Evolutionary conservation across 345 rosid genomes (phyloP).

Genomic region (Psidium friedrichsthalianum): DNA sequence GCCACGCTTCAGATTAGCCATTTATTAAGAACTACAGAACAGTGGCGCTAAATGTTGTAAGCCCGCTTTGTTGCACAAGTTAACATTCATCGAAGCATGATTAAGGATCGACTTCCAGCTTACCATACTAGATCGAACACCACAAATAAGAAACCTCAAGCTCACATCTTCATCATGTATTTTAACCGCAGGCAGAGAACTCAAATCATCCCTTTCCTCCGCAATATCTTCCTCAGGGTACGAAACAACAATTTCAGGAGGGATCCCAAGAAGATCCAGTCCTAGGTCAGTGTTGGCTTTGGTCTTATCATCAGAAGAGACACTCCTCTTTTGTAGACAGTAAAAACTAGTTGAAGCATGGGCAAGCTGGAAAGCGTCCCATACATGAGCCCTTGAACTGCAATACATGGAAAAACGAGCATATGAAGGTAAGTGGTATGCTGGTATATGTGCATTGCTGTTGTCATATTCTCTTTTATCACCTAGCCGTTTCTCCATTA

Average conservation of each 20-base stretch:
- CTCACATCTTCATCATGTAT: constrained; percentile 37
- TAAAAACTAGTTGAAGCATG: constrained; percentile 32
- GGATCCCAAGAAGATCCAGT: constrained; percentile 24
- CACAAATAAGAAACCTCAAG: constrained; percentile 37
- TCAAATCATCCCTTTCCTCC: constrained; percentile 23
- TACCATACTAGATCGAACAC: constrained; percentile 10
- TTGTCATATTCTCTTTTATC: not conserved
- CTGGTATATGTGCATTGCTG: not conserved
- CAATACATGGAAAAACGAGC: constrained; percentile 1
- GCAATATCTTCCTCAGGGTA: constrained; percentile 18
- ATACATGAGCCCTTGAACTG: constrained; percentile 35
- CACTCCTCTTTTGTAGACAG: constrained; percentile 10
- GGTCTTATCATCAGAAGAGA: constrained; percentile 4
- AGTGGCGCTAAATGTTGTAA: not conserved
- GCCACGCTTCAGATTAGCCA: not conserved
- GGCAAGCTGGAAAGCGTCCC: constrained; percentile 43
- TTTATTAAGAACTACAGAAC: not conserved
- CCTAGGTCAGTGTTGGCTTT: constrained; percentile 10
- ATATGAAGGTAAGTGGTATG: not conserved
- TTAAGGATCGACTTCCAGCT: not conserved
- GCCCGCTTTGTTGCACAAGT: not conserved
- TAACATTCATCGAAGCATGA: not conserved
- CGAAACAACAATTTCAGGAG: constrained; percentile 21
- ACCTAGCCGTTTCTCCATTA: not conserved
- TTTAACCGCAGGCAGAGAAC: constrained; percentile 28